Evolutionary conservation across 768 basidiomycete species (phyloP), one percentile per base, ranked within the genome.

Genomic region (Panaeolus papilionaceus): DNA sequence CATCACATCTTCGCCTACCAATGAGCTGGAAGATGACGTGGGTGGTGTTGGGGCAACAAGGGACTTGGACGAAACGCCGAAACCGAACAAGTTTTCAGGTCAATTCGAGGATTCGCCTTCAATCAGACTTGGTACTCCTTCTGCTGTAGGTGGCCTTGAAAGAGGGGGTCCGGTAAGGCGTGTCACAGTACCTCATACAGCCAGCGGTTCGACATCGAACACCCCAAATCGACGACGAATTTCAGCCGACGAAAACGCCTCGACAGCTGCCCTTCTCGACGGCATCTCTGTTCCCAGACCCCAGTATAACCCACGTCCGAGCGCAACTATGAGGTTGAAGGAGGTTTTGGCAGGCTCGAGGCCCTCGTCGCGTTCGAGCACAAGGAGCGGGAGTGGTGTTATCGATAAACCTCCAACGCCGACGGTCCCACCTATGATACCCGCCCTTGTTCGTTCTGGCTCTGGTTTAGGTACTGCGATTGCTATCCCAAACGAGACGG

Each of bases 291-390:
- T 58, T 7, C 54, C 54, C 1, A 58, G 16, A 58, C 26, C 54
- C 9, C 3, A 58, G 20, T 58, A 33, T 37, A 58, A 58, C 28
- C n/a, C 54, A 16, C 26, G 33, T 7, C 54, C 54, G 3, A 58
- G 54, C n/a, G 14, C 54, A 4, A 58, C 12, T 14, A 18, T 28
- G 11, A 28, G 54, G 10, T 58, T 58, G 28, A 58, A 58, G 54
- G 54, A 33, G 16, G 54, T 16, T 28, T 58, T 58, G 54, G 28
- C 54, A 4, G 54, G 28, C 4, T 58, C 54, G 33, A 51, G 47
- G 47, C 47, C 47, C 23, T 20, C 20, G 8, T 58, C 54, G 20
- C 54, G 54, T 58, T 58, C 28, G 28, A 58, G 33, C 54, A 58
- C 54, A 16, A 33, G 33, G 54, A 58, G 28, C 4, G 54, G 54